phyloP scores from a whole-genome alignment of 768 basidiomycete genomes.

The Termitomyces titanicus region DNA sequence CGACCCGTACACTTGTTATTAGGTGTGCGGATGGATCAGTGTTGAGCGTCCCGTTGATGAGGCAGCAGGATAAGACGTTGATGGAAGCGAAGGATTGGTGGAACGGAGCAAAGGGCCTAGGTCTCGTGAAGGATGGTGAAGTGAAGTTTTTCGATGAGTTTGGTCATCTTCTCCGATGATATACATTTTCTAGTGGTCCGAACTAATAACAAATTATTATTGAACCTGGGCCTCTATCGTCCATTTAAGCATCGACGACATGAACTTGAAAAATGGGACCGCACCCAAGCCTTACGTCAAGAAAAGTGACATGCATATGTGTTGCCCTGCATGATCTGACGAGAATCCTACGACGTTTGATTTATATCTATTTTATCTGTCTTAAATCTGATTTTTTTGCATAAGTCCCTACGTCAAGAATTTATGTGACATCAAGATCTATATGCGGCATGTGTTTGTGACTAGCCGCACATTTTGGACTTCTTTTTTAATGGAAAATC shows the following conservation, averaged over 20 bases:
- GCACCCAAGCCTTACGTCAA: too few relatives aligned
- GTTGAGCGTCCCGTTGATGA: slow-evolving; percentile 52
- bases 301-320: too few relatives aligned
- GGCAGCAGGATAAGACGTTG: slow-evolving; percentile 56
- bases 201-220: background rate
- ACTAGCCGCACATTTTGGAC: too few relatives aligned
- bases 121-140: slow-evolving; percentile 18
- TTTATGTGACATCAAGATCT: too few relatives aligned
- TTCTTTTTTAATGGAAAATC: too few relatives aligned
- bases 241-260: background rate
- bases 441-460: too few relatives aligned
- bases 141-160: slow-evolving; percentile 15
- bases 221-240: background rate
- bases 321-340: too few relatives aligned
- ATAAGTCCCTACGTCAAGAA: too few relatives aligned
- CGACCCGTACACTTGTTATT: slow-evolving; percentile 40
- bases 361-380: too few relatives aligned
- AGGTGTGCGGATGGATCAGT: slow-evolving; percentile 52
- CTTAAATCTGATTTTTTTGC: too few relatives aligned
- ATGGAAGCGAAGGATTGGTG: slow-evolving; percentile 69
- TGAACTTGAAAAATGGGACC: too few relatives aligned
- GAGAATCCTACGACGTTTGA: too few relatives aligned
- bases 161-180: slow-evolving; percentile 3
- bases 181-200: background rate
- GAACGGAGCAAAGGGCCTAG: slow-evolving; percentile 54